These are phyloP conservation scores for Hanseniaspora sp. DNA, from an alignment of 1,139 yeast species.

Conservation along the genomic window DNA sequence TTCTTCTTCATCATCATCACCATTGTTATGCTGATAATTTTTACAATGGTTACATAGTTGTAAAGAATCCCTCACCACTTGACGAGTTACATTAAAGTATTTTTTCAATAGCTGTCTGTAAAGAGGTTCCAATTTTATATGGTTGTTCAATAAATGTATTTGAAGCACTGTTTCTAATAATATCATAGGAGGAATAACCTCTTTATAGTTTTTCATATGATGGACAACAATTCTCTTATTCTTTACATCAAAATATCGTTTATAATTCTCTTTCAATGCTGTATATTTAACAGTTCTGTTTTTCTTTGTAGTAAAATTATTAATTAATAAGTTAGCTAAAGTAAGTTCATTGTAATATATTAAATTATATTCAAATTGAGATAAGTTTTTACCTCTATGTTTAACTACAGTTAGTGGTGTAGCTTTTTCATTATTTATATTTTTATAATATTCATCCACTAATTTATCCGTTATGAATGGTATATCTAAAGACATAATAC, in stretches of 20 bases:
- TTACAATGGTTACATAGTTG: constrained; percentile 27
- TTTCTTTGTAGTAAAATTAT: constrained; percentile 11
- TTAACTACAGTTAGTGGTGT: not conserved
- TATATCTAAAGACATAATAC: constrained; percentile 11
- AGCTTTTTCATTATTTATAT: not conserved
- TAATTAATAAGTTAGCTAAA: constrained; percentile 2
- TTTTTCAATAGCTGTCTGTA: constrained; percentile 20
- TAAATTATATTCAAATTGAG: constrained; percentile 14
- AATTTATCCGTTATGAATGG: not conserved
- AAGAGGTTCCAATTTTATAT: constrained; percentile 21
- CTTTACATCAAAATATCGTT: constrained; percentile 21
- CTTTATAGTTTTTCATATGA: constrained; percentile 24
- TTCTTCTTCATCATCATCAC: not conserved
- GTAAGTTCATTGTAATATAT: constrained; percentile 3
- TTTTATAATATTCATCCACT: not conserved
- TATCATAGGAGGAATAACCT: constrained; percentile 25
- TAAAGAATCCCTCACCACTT: constrained; percentile 19
- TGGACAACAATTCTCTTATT: constrained; percentile 21
- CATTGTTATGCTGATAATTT: constrained; percentile 17
- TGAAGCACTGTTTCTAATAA: constrained; percentile 25
- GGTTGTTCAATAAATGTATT: constrained; percentile 27
- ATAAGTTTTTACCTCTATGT: constrained; percentile 10
- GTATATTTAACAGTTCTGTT: constrained; percentile 6
- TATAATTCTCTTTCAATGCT: not conserved
- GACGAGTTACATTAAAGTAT: constrained; percentile 25